Evolutionary conservation across 2,329 filamentous ascomycete genomes (phyloP).

Genomic region (Fusarium sp.): DNA sequence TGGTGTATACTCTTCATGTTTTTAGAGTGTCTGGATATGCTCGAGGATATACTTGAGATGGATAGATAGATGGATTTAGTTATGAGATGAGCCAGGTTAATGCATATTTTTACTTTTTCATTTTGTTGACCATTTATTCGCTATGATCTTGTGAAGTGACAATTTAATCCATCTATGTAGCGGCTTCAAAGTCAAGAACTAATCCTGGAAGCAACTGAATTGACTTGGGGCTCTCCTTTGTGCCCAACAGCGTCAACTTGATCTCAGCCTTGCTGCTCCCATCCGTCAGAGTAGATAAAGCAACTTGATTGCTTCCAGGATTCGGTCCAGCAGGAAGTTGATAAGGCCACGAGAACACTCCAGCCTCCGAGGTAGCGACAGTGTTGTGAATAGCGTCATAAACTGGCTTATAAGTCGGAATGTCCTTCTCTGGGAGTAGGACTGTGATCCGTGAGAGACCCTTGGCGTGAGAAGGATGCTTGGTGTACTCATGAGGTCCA

Average conservation of each 20-base stretch:
- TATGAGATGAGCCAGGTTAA: background rate
- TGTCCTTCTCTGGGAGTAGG: constrained; percentile 44
- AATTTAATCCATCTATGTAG: background rate
- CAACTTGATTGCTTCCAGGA: constrained; percentile 28
- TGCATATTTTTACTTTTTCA: background rate
- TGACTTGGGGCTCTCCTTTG: constrained; percentile 36
- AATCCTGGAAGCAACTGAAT: constrained; percentile 41
- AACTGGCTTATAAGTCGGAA: constrained; percentile 32
- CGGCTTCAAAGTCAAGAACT: constrained; percentile 35
- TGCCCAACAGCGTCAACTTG: constrained; percentile 39
- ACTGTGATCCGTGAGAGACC: constrained; percentile 63
- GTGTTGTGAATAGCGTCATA: constrained; percentile 47
- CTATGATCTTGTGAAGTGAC: background rate
- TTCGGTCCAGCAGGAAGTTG: constrained; percentile 30
- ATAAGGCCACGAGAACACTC: constrained; percentile 33
- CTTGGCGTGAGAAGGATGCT: constrained; percentile 64
- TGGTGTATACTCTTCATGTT: constrained; percentile 4
- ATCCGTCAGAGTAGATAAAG: constrained; percentile 11
- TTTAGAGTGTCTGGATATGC: background rate
- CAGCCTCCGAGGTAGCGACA: background rate
- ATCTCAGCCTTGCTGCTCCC: constrained; percentile 27
- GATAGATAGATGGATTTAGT: background rate
- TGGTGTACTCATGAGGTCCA: constrained; percentile 39
- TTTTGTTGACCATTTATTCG: background rate
- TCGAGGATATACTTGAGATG: background rate